Percentiles rank a stretch among this genome's conserved stretches.
Conservation (phyloP, 2,329 filamentous ascomycete genomes). For the Diaporthe destruens region DNA sequence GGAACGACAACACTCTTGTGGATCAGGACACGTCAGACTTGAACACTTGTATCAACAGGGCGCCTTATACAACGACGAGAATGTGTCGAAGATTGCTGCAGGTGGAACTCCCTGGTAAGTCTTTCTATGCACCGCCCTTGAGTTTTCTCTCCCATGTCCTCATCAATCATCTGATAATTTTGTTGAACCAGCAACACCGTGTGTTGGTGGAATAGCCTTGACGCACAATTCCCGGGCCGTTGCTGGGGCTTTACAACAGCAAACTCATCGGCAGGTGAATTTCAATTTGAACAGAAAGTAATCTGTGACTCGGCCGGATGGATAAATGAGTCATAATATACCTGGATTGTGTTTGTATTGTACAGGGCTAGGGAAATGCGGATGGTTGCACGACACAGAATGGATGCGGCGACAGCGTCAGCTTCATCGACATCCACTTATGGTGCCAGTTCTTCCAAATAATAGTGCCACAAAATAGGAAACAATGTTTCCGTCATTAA, state of each 20-base stretch:
- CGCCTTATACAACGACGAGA: neutral
- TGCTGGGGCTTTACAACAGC: neutral
- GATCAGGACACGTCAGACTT: neutral
- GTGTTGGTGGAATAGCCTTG: constrained; percentile 12
- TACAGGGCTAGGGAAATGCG: too few relatives aligned
- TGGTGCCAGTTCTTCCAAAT: too few relatives aligned
- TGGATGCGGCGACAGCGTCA: too few relatives aligned
- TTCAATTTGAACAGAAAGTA: neutral
- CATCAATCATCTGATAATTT: neutral
- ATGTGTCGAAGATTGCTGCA: neutral
- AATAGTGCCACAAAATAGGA: too few relatives aligned
- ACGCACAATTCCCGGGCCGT: neutral
- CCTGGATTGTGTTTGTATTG: too few relatives aligned
- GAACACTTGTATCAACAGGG: constrained; percentile 7
- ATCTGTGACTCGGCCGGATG: neutral
- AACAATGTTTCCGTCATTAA: too few relatives aligned
- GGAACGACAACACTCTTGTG: neutral
- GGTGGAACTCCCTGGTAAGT: neutral
- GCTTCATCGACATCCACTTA: too few relatives aligned
- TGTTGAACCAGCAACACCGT: neutral
- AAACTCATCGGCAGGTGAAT: constrained; percentile 10
- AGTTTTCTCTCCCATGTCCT: neutral
- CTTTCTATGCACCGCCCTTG: neutral
- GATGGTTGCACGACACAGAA: too few relatives aligned
- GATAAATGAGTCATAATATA: constrained; percentile 1